Base-by-base conservation (phyloP, 768 basidiomycete species). In the Holtermanniella nyarrowii region DNA sequence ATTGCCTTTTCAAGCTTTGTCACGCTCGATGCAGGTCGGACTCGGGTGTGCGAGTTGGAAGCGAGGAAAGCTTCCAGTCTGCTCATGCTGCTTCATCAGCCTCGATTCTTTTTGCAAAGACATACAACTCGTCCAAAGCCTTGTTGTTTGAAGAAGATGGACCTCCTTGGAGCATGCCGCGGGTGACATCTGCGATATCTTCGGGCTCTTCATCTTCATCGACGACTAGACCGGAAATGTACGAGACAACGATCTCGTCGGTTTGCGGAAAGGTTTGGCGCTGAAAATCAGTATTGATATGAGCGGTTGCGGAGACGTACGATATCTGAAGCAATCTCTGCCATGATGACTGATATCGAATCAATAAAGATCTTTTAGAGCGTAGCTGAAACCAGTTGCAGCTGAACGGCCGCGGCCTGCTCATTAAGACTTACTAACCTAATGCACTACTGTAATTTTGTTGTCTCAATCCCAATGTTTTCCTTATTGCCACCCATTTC, bases 131-230 rank as follows among this genome's bases (percentile, higher is more conserved):
- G 41, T 70, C 67, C 39, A 73, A 52, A 4, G 51, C 50, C 26
- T 56, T 48, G 21, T 46, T 49, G 45, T 65, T 56, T 22, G 53
- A 50, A 14, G 49, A 53, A 2, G 61, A 54, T 22, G 62, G 57
- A 13, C 58, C 56, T 57, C 58, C 52, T 22, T 63, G 53, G 52
- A 73, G 55, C 72, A 73, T 73, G 2, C 70, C 72, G 22, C 61
- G 55, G 2, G 66, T 69, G 63, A 71, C 68, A 39, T 69, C 68
- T 12, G 69, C 57, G 44, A 73, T 72, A 49, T 72, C 70, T 2
- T 68, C 67, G n/a, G 70, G 61, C 42, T 71, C 68, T 42, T 73
- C 72, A 49, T 73, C 72, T 52, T 73, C 72, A 48, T 73, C 72
- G 13, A 72, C 70, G 23, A 73, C 69, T 22, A 73, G 51, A 14